These are phyloP conservation scores for Apiotrichum gamsii DNA, from an alignment of 1,284 basidiomycete genomes.

Conservation along the genomic window DNA sequence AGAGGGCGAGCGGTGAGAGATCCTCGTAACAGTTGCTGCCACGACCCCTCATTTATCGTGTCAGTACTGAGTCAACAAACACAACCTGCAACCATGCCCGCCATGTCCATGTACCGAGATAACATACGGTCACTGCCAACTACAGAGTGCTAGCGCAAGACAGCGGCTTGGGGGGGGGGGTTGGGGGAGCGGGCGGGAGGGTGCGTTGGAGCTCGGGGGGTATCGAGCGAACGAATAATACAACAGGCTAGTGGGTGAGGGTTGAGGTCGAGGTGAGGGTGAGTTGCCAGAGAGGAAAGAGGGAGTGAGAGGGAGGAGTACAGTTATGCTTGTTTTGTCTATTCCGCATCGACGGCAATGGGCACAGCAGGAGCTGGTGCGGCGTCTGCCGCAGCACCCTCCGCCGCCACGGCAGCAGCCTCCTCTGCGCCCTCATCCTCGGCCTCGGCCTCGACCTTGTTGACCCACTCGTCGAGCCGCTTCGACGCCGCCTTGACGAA, in stretches of 20 bases:
- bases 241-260: background rate
- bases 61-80: too few relatives aligned
- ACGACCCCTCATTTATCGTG: too few relatives aligned
- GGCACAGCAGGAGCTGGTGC: background rate
- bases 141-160: too few relatives aligned
- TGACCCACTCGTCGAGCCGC: constrained; percentile 25
- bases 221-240: background rate
- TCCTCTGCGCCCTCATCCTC: constrained; percentile 2
- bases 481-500: constrained; percentile 15
- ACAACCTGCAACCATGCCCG: too few relatives aligned
- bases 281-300: background rate
- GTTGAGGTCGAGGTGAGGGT: too few relatives aligned
- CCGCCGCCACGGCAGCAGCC: background rate
- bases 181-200: too few relatives aligned
- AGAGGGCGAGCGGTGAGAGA: too few relatives aligned
- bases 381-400: background rate
- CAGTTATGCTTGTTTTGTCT: background rate
- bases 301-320: background rate
- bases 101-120: too few relatives aligned
- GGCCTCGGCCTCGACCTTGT: constrained; percentile 23
- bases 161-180: too few relatives aligned
- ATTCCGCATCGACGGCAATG: background rate
- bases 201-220: too few relatives aligned
- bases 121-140: too few relatives aligned
- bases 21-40: too few relatives aligned